These are phyloP conservation scores for Penicillium cinerascens DNA, from an alignment of 495 filamentous ascomycete genomes.

Conservation along the genomic window DNA sequence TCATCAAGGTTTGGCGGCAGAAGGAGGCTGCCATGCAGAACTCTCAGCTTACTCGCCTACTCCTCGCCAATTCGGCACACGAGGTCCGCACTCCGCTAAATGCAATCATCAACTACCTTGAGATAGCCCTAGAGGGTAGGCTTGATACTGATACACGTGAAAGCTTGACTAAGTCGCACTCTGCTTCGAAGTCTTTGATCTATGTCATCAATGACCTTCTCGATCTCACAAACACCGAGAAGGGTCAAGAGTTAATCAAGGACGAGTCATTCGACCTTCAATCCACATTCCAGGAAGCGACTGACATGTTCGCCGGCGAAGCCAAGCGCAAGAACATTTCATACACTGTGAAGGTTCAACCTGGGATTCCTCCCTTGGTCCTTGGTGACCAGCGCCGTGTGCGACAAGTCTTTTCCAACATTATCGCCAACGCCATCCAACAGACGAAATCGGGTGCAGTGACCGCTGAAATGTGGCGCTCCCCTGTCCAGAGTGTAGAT, in stretches of 20 bases:
- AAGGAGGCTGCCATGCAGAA: conserved; percentile 83
- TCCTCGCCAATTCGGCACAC: conserved; percentile 90
- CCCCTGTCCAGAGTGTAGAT: conserved; percentile 30
- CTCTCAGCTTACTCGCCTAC: conserved; percentile 72
- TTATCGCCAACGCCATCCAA: conserved; percentile 84
- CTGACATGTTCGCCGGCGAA: conserved; percentile 68
- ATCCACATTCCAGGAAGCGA: conserved; percentile 70
- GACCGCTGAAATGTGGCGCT: conserved; percentile 62
- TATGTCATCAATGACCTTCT: conserved; percentile 96
- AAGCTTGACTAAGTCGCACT: conserved; percentile 71
- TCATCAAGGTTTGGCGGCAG: conserved; percentile 90
- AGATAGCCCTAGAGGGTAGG: conserved; percentile 84
- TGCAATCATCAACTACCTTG: conserved; percentile 94
- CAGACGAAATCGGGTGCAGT: conserved; percentile 70
- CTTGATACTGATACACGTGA: conserved; percentile 84
- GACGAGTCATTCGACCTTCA: conserved; percentile 77
- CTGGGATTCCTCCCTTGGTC: conserved; percentile 65
- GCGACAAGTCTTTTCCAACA: conserved; percentile 75
- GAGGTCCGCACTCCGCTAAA: conserved; percentile 93
- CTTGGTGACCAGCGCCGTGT: conserved; percentile 77
- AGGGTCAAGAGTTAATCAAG: conserved; percentile 74
- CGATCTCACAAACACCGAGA: conserved; percentile 86
- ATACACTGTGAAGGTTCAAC: conserved; percentile 64
- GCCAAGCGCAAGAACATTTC: conserved; percentile 69
- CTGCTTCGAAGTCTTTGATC: conserved; percentile 92